These are phyloP conservation scores for Inonotus obliquus DNA, from an alignment of 1,284 basidiomycete genomes.

Conservation along the genomic window DNA sequence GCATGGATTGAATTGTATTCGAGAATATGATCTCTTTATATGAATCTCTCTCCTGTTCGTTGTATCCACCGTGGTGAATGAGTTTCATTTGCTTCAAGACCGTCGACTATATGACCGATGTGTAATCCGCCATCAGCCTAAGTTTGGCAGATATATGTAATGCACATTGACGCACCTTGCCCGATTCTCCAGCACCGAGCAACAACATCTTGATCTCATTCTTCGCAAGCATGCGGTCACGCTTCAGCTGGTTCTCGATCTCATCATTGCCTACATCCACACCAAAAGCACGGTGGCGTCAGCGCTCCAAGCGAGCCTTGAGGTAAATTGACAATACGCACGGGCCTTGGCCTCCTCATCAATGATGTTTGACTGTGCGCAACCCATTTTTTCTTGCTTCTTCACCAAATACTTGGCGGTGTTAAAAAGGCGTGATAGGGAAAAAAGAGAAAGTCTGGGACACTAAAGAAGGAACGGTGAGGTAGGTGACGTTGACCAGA, in stretches of 20 bases:
- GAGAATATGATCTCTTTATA: slow-evolving; percentile 98
- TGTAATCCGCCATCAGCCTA: not conserved
- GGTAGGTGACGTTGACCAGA: not conserved
- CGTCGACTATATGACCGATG: slow-evolving; percentile 56
- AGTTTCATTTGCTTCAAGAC: slow-evolving; percentile 97
- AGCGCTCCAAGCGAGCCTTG: slow-evolving; percentile 4
- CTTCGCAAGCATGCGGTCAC: slow-evolving; percentile 87
- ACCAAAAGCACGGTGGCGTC: slow-evolving; percentile 1
- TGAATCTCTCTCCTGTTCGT: slow-evolving; percentile 85
- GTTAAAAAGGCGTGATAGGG: slow-evolving; percentile 13
- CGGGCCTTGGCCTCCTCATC: slow-evolving; percentile 81
- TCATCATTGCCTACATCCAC: slow-evolving; percentile 76
- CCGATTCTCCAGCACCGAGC: slow-evolving; percentile 90
- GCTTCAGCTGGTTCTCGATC: slow-evolving; percentile 94
- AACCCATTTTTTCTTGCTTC: slow-evolving; percentile 51
- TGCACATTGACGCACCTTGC: slow-evolving; percentile 53
- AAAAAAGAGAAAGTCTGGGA: slow-evolving; percentile 23
- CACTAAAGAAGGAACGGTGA: slow-evolving; percentile 17
- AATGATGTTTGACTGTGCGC: slow-evolving; percentile 63
- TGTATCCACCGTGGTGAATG: slow-evolving; percentile 91
- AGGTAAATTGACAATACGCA: slow-evolving; percentile 38
- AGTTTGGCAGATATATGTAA: not conserved
- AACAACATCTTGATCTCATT: slow-evolving; percentile 95
- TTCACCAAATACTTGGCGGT: slow-evolving; percentile 4
- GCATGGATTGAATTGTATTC: slow-evolving; percentile 96